Evolutionary conservation across 176 grass and related monocot genomes (phyloP).

Genomic region (Microstegium vimineum): DNA sequence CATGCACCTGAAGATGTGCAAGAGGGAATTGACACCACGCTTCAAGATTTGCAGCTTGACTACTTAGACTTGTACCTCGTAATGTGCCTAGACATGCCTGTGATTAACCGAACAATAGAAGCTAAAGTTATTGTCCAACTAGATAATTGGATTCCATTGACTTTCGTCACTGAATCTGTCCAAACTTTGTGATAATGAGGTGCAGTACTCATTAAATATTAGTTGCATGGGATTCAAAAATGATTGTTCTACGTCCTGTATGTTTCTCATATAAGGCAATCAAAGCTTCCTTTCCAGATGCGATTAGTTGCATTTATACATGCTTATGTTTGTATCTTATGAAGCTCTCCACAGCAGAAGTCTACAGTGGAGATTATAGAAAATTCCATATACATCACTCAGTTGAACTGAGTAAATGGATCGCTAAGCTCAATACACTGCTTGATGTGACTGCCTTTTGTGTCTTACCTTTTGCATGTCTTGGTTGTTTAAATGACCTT

Average conservation of each 20-base stretch:
- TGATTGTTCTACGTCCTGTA: not conserved
- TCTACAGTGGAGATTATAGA: not conserved
- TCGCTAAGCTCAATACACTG: not conserved
- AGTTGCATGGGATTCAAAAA: not conserved
- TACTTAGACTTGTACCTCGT: constrained; percentile 41
- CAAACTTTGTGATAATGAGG: not conserved
- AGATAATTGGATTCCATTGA: not conserved
- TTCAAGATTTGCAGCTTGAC: constrained; percentile 37
- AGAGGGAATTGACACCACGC: constrained; percentile 11
- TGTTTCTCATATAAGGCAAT: not conserved
- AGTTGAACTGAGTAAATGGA: not conserved
- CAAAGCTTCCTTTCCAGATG: not conserved
- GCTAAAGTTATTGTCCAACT: not conserved
- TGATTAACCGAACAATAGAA: not conserved
- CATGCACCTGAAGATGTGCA: constrained; percentile 41
- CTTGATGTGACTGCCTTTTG: not conserved
- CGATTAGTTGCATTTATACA: not conserved
- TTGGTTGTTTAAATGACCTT: not conserved
- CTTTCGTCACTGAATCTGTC: not conserved
- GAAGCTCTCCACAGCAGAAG: not conserved
- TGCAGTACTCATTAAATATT: not conserved
- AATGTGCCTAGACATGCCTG: constrained; percentile 9
- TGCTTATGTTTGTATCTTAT: not conserved
- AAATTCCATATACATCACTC: not conserved
- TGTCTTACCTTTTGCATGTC: not conserved